phyloP scores from a whole-genome alignment of 805 yeast species.

The Metahyphopichia silvanorum region DNA sequence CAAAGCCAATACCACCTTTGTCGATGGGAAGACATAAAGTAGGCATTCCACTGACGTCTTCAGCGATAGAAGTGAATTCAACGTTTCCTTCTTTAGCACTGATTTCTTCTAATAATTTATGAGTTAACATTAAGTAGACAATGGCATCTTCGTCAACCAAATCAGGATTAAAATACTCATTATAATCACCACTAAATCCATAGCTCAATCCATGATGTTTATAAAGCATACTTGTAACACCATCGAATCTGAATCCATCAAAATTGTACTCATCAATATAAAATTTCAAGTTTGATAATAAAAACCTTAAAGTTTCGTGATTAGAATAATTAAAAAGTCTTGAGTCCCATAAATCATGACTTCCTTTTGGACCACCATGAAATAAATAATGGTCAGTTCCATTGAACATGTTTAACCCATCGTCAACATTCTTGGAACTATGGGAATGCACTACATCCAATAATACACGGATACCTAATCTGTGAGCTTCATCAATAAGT shows the following conservation, averaged over 20 bases:
- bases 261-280: conserved; percentile 80
- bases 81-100: conserved; percentile 30
- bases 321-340: conserved; percentile 87
- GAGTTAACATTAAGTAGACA: conserved; percentile 87
- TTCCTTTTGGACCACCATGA: conserved; percentile 88
- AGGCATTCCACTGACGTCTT: conserved; percentile 97
- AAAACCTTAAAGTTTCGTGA: conserved; percentile 85
- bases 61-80: conserved; percentile 78
- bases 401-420: conserved; percentile 89
- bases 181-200: conserved; percentile 88
- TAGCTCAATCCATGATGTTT: conserved; percentile 89
- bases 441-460: conserved; percentile 95
- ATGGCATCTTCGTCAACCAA: conserved; percentile 87
- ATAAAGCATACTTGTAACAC: conserved; percentile 92
- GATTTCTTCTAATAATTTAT: conserved; percentile 61
- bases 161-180: conserved; percentile 79
- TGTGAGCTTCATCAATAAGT: conserved; percentile 88
- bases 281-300: conserved; percentile 79
- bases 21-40: conserved; percentile 75
- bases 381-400: conserved; percentile 95
- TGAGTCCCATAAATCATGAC: conserved; percentile 95
- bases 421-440: conserved; percentile 90
- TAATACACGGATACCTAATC: conserved; percentile 78
- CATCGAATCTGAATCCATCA: conserved; percentile 96
- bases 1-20: conserved; percentile 89